phyloP scores from a whole-genome alignment of 441 rosid genomes.

The Brassica hybrid region DNA sequence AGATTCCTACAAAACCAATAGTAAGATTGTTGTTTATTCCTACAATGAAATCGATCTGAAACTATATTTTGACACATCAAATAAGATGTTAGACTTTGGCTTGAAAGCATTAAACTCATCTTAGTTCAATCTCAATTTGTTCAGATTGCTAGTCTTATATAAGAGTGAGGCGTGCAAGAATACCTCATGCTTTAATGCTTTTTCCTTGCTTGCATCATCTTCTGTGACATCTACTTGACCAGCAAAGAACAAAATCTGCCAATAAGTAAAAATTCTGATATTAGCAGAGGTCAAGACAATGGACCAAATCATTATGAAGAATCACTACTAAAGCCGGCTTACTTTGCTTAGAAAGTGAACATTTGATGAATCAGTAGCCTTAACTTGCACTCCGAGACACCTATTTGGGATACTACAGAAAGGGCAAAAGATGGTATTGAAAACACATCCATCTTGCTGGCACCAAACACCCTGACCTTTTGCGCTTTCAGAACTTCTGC shows the following conservation, averaged over 20 bases:
- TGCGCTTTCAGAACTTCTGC: conserved; percentile 47
- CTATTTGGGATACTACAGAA: conserved; percentile 64
- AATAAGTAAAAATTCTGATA: conserved; percentile 24
- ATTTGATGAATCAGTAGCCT: conserved; percentile 88
- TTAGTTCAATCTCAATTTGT: not conserved
- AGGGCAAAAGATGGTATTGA: conserved; percentile 74
- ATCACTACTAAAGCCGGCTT: conserved; percentile 21
- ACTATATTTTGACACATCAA: not conserved
- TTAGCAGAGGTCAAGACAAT: conserved; percentile 12
- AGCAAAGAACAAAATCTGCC: conserved; percentile 68
- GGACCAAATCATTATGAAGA: not conserved
- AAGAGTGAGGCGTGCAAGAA: not conserved
- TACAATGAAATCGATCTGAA: too few species aligned
- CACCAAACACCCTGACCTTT: conserved; percentile 63
- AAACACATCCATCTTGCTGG: conserved; percentile 94
- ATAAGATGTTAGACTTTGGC: not conserved
- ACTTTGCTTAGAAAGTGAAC: conserved; percentile 85
- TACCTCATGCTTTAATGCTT: conserved; percentile 9
- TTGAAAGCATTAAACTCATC: not conserved
- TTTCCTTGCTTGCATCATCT: conserved; percentile 44
- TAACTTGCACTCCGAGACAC: conserved; percentile 81
- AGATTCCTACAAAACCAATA: conserved; percentile 48
- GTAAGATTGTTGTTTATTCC: conserved; percentile 1
- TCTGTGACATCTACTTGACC: conserved; percentile 57
- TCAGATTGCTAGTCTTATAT: not conserved